Conservation (phyloP, 805 yeast genomes). For the Suhomyces xylopsoci region DNA sequence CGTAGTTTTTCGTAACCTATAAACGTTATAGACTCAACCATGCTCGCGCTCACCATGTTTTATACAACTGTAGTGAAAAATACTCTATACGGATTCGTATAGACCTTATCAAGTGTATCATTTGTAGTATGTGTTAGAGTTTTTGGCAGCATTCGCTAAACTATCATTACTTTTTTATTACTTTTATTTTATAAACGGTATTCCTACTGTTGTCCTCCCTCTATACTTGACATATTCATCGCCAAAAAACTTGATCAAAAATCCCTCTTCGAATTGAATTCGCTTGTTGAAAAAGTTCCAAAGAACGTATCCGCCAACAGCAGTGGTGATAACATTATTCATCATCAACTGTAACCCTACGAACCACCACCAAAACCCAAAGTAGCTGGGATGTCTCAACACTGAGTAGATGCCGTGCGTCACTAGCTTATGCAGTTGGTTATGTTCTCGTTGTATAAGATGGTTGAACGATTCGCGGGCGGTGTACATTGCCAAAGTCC, state of each 20-base stretch:
- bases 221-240: slow-evolving; percentile 56
- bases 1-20: too few species aligned
- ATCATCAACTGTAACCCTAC: slow-evolving; percentile 75
- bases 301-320: slow-evolving; percentile 54
- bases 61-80: too few species aligned
- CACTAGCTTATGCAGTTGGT: slow-evolving; percentile 57
- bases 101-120: too few species aligned
- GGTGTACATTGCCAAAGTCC: slow-evolving; percentile 81
- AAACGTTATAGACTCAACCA: too few species aligned
- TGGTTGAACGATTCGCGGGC: slow-evolving; percentile 89
- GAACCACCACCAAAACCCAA: slow-evolving; percentile 93
- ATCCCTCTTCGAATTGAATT: slow-evolving; percentile 68
- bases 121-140: too few species aligned
- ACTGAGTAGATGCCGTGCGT: slow-evolving; percentile 67
- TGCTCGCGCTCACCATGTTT: too few species aligned
- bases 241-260: slow-evolving; percentile 68
- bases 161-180: too few species aligned
- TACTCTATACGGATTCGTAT: too few species aligned
- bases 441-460: slow-evolving; percentile 53
- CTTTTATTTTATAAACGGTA: slow-evolving; percentile 58
- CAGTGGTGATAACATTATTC: slow-evolving; percentile 58
- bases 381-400: slow-evolving; percentile 85
- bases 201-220: slow-evolving; percentile 48
- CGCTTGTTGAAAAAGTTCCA: slow-evolving; percentile 68
- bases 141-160: too few species aligned